Percentiles rank a stretch among this genome's conserved stretches.
These are phyloP conservation scores for Carpinus fangiana DNA, from an alignment of 306 rosid genomes.

Conservation along the genomic window DNA sequence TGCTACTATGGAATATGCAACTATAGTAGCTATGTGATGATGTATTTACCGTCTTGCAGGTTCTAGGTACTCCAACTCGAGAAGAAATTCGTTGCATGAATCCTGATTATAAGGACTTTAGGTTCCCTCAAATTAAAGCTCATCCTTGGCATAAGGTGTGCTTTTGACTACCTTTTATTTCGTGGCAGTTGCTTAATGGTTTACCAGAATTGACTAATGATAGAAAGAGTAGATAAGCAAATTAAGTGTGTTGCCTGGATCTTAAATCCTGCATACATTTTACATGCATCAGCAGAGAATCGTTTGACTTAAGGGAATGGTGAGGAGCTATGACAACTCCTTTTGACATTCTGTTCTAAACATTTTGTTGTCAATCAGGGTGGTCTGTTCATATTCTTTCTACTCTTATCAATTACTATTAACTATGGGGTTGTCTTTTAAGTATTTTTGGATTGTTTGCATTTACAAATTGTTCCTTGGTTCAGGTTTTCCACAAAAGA, in stretches of 20 bases:
- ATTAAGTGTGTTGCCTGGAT: not conserved
- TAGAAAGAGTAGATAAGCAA: not conserved
- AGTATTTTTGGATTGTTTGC: slow-evolving; percentile 20
- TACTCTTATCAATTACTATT: not conserved
- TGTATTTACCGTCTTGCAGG: slow-evolving; percentile 47
- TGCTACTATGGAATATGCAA: slow-evolving; percentile 19
- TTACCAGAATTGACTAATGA: not conserved
- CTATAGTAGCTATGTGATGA: slow-evolving; percentile 18
- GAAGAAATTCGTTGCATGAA: slow-evolving; percentile 99
- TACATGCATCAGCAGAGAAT: not conserved
- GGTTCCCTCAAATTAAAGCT: slow-evolving; percentile 95
- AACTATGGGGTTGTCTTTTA: not conserved
- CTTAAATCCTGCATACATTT: not conserved
- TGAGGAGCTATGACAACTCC: not conserved
- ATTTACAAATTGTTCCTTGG: slow-evolving; percentile 19
- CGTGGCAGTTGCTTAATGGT: not conserved
- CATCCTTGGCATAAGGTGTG: slow-evolving; percentile 99
- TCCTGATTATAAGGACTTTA: slow-evolving; percentile 83
- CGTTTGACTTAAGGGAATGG: not conserved
- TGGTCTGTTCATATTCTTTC: not conserved
- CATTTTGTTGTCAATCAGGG: not conserved
- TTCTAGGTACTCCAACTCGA: slow-evolving; percentile 96
- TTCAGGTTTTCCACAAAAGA: slow-evolving; percentile 86
- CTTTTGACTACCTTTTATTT: slow-evolving; percentile 1
- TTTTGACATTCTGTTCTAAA: not conserved